phyloP scores from a whole-genome alignment of 371 early-diverging fungal species.

The Aphelidium insulamus region DNA sequence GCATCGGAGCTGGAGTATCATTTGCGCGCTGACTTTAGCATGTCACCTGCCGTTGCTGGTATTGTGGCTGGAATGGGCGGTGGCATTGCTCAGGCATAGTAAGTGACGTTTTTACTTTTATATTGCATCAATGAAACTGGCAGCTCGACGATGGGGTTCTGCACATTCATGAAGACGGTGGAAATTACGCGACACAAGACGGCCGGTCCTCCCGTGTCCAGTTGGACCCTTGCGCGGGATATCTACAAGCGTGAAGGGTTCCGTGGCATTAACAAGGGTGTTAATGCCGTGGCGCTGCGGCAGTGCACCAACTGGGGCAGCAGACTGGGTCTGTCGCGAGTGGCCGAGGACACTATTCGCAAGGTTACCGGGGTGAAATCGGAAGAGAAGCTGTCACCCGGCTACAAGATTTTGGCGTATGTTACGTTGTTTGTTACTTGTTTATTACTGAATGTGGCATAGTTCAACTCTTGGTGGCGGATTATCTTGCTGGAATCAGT shows the following conservation, averaged over 20 bases:
- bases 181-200: slow-evolving; percentile 89
- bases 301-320: slow-evolving; percentile 96
- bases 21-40: slow-evolving; percentile 22
- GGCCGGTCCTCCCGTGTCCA: slow-evolving; percentile 36
- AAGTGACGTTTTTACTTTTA: too few relatives aligned
- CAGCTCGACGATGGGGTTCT: slow-evolving; percentile 94
- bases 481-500: slow-evolving; percentile 85
- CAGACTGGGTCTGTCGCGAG: slow-evolving; percentile 70
- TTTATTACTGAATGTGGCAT: slow-evolving; percentile 1
- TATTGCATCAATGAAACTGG: too few relatives aligned
- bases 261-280: slow-evolving; percentile 84
- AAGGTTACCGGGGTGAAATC: too few relatives aligned
- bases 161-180: slow-evolving; percentile 97
- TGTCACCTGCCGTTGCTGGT: slow-evolving; percentile 33
- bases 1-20: slow-evolving; percentile 74
- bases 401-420: too few relatives aligned
- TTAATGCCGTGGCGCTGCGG: slow-evolving; percentile 69
- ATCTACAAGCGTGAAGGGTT: slow-evolving; percentile 81
- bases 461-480: slow-evolving; percentile 64
- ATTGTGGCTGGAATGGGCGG: slow-evolving; percentile 81
- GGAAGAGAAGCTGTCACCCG: too few relatives aligned
- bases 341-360: slow-evolving; percentile 51
- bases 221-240: slow-evolving; percentile 57
- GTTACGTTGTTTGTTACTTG: too few relatives aligned
- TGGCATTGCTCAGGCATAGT: slow-evolving; percentile 77